Conservation (phyloP, 2,329 filamentous ascomycete genomes). For the Tolypocladium sp. region DNA sequence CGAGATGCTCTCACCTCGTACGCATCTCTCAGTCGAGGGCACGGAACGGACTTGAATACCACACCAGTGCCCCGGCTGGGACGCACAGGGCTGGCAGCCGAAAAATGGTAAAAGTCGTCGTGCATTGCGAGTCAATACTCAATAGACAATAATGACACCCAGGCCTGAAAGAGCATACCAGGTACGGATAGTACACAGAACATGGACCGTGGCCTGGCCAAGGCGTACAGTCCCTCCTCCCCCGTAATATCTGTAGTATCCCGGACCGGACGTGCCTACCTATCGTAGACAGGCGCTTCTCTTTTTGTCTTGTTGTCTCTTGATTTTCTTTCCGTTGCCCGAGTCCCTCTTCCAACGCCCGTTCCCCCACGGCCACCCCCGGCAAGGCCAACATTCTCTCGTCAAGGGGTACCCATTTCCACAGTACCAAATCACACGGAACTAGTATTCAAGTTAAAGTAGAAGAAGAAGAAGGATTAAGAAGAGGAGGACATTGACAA, state of each 20-base stretch:
- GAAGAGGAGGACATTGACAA: not conserved
- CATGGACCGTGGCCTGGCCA: not conserved
- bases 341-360: not conserved
- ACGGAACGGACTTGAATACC: not conserved
- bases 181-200: not conserved
- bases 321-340: not conserved
- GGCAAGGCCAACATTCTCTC: not conserved
- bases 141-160: not conserved
- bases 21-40: too few species aligned
- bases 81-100: not conserved
- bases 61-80: not conserved
- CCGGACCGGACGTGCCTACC: not conserved
- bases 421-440: not conserved
- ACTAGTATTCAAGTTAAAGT: not conserved
- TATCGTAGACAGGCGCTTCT: not conserved
- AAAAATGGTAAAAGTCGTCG: not conserved
- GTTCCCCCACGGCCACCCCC: not conserved
- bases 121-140: not conserved
- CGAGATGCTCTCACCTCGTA: too few species aligned
- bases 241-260: not conserved
- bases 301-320: not conserved
- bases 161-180: too few species aligned
- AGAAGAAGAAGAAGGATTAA: not conserved
- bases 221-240: not conserved
- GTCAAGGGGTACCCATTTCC: not conserved